Conservation (phyloP, 805 yeast species). For the Yamadazyma ubonensis region DNA sequence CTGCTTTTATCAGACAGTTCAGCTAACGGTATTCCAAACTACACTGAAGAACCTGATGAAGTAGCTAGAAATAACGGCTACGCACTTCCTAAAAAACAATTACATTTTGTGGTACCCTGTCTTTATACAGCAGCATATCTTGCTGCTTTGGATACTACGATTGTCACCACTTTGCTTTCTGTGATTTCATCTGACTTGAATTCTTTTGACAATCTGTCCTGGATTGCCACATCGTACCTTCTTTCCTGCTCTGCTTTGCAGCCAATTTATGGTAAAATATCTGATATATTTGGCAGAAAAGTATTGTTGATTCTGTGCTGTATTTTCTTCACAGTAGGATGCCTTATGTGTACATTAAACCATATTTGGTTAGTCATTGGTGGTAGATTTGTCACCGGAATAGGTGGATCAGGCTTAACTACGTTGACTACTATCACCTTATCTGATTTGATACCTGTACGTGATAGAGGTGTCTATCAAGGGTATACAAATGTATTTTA, state of each 20-base stretch:
- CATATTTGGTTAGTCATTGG: constrained; percentile 47
- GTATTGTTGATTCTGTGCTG: constrained; percentile 51
- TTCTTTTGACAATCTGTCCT: constrained; percentile 59
- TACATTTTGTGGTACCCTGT: constrained; percentile 28
- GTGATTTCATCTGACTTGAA: constrained; percentile 68
- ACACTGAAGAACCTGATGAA: no score
- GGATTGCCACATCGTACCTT: constrained; percentile 73
- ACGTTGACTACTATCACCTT: constrained; percentile 72
- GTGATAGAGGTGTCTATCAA: constrained; percentile 79
- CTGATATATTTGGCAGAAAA: constrained; percentile 74
- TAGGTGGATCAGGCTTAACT: constrained; percentile 87
- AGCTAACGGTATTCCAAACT: constrained; percentile 9
- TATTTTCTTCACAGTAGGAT: constrained; percentile 52
- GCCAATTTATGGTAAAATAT: constrained; percentile 67
- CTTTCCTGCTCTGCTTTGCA: constrained; percentile 71
- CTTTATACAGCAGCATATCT: constrained; percentile 47
- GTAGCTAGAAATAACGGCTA: constrained; percentile 21
- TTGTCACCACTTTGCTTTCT: constrained; percentile 63
- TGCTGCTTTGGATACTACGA: constrained; percentile 66
- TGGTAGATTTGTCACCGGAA: constrained; percentile 74
- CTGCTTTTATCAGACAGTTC: constrained; percentile 4
- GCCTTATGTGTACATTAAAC: constrained; percentile 54
- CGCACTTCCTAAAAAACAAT: constrained; percentile 30
- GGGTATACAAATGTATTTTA: constrained; percentile 79
- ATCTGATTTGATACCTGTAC: constrained; percentile 72